Base-by-base conservation (phyloP, 768 basidiomycete species). In the Rhodosporidiobolus odoratus region DNA sequence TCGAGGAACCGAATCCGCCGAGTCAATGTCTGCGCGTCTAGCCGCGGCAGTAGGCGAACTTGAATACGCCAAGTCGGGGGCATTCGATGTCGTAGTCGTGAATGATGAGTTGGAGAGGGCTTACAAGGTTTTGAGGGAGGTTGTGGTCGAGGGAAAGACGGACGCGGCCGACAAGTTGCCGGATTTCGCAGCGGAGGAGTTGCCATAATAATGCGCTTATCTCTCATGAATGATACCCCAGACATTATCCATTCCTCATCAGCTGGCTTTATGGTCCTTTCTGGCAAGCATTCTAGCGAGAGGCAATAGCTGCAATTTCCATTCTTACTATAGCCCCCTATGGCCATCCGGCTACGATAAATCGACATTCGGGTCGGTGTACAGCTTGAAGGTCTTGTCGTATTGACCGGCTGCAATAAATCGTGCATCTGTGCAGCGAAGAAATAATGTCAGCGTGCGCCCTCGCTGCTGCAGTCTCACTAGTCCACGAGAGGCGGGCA, bases 81-180 rank as follows among this genome's bases (percentile, higher is more conserved):
- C 84, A 1, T 91, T 92, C 75, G 89, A 97, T 79, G 77, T 89
- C 43, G 85, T 96, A 66, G 87, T 97, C 69, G 86, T 97, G 68
- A 98, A 97, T 80, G 93, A 93, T 75, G 86, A 94, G 77, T 79
- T 95, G 21, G 90, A 94, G 54, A 81, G 85, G 23, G 91, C 94
- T 13, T 95, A 94, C 78, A 80, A 81, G 0, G 79, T 88, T n/a
- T 87, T 98, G 78, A 87, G 86, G 79, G 81, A 82, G 67, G 84
- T 93, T 27, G 90, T 92, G 0, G 82, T 89, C 47, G 93, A 90
- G 32, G 86, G 89, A 64, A 77, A 80, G 52, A 80, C 85, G 34
- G 77, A 78, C 35, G 56, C 12, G 2, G 84, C 86, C 21, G 91
- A 94, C 80, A 71, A 70, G 45, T 80, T 95, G 59, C 92, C 92